Conservation (phyloP, 108 stramenopile species). For the Fragilaria radians region DNA sequence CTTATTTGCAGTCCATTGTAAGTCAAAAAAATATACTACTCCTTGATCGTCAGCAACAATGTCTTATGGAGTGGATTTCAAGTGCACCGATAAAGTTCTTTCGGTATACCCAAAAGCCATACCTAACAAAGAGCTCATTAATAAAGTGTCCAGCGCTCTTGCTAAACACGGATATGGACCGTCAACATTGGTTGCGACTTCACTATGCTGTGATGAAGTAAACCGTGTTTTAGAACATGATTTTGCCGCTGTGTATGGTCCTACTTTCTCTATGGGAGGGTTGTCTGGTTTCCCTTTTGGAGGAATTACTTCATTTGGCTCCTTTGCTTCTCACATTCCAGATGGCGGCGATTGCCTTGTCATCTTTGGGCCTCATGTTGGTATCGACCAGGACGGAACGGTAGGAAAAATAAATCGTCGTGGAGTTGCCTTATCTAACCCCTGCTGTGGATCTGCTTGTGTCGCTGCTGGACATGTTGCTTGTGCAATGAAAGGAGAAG, state of each 20-base stretch:
- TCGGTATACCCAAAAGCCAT: slow-evolving; percentile 34
- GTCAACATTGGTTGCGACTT: slow-evolving; percentile 40
- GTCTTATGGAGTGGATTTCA: no score
- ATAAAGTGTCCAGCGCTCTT: slow-evolving; percentile 13
- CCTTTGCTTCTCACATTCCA: slow-evolving; percentile 61
- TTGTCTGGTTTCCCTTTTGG: slow-evolving; percentile 61
- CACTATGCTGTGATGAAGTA: slow-evolving; percentile 44
- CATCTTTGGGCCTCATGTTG: slow-evolving; percentile 63
- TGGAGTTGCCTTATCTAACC: slow-evolving; percentile 30
- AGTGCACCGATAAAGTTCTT: no score
- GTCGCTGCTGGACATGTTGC: slow-evolving; percentile 11
- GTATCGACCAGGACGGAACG: slow-evolving; percentile 25
- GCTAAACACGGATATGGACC: slow-evolving; percentile 20
- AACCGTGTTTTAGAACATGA: slow-evolving; percentile 32
- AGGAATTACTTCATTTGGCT: slow-evolving; percentile 53
- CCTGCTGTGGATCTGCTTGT: slow-evolving; percentile 63
- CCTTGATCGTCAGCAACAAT: no score
- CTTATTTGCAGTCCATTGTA: no score
- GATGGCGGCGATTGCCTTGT: slow-evolving; percentile 49
- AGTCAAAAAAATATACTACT: no score
- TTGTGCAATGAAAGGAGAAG: slow-evolving; percentile 7
- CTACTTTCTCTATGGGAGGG: slow-evolving; percentile 39
- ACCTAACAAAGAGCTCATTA: slow-evolving; percentile 27
- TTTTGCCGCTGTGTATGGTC: slow-evolving; percentile 27
- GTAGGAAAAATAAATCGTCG: slow-evolving; percentile 28